Percentiles rank a stretch among this genome's conserved stretches.
These are phyloP conservation scores for Ganoderma lingzhi DNA, from an alignment of 1,284 basidiomycete species.

Conservation along the genomic window DNA sequence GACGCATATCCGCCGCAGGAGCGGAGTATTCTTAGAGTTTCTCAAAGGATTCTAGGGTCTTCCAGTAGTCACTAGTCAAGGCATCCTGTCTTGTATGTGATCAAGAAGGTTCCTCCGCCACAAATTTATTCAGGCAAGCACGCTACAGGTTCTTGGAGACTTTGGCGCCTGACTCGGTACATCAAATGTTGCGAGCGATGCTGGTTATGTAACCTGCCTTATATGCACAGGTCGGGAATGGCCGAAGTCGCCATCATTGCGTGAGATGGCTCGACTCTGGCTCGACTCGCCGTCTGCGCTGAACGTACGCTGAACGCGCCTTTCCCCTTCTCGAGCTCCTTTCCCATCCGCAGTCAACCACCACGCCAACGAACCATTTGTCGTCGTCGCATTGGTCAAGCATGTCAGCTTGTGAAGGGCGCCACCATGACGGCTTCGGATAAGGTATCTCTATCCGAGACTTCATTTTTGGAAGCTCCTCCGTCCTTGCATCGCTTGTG, in stretches of 20 bases:
- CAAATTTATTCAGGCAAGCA: too few species aligned
- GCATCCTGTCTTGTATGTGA: not conserved
- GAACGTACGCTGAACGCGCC: not conserved
- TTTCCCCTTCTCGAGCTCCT: not conserved
- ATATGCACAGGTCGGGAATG: not conserved
- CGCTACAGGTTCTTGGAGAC: not conserved
- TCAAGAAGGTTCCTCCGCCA: not conserved
- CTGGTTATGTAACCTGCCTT: not conserved
- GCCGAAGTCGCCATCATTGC: slow-evolving; percentile 27
- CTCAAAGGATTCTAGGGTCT: not conserved
- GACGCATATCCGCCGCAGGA: not conserved
- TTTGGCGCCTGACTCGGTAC: not conserved
- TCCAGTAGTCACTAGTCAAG: not conserved
- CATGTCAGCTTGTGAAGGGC: slow-evolving; percentile 1
- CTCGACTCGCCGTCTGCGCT: too few species aligned
- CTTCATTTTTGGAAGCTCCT: slow-evolving; percentile 1
- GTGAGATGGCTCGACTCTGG: slow-evolving; percentile 25
- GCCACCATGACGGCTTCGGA: not conserved
- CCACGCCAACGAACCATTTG: not conserved
- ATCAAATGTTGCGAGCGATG: not conserved
- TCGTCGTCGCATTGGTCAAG: not conserved
- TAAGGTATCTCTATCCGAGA: not conserved
- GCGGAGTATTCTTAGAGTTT: not conserved
- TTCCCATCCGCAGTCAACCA: not conserved
- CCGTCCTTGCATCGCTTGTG: not conserved